These are phyloP conservation scores for Phaffomyces antillensis DNA, from an alignment of 805 yeast species.

Conservation along the genomic window DNA sequence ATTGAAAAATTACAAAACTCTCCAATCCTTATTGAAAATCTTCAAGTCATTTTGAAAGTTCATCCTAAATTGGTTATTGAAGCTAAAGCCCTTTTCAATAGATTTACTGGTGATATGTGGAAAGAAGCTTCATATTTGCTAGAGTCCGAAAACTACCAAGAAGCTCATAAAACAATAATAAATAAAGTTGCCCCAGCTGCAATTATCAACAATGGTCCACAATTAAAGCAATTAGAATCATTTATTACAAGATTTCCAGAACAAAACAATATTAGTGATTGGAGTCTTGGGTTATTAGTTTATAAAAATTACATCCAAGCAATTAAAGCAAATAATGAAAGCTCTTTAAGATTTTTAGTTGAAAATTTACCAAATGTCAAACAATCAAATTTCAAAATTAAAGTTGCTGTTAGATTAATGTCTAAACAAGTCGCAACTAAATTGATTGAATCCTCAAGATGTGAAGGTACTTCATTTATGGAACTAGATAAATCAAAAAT, in stretches of 20 bases:
- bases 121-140: slow-evolving; percentile 56
- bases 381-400: slow-evolving; percentile 29
- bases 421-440: slow-evolving; percentile 35
- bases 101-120: slow-evolving; percentile 42
- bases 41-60: slow-evolving; percentile 35
- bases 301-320: slow-evolving; percentile 44
- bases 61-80: slow-evolving; percentile 44
- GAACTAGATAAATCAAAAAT: slow-evolving; percentile 28
- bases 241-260: slow-evolving; percentile 39
- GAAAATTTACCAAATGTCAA: slow-evolving; percentile 38
- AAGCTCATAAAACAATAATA: slow-evolving; percentile 57
- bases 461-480: slow-evolving; percentile 9
- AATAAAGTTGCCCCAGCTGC: slow-evolving; percentile 65
- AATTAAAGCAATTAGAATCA: slow-evolving; percentile 24
- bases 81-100: slow-evolving; percentile 53
- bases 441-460: slow-evolving; percentile 9
- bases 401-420: slow-evolving; percentile 48
- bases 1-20: slow-evolving; percentile 15
- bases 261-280: slow-evolving; percentile 34
- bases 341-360: slow-evolving; percentile 33
- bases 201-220: slow-evolving; percentile 41
- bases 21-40: slow-evolving; percentile 24
- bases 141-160: slow-evolving; percentile 49
- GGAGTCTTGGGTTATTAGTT: slow-evolving; percentile 54
- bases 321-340: slow-evolving; percentile 18